A percentile compares a stretch with the other conserved stretches of the same genome.
phyloP scores from a whole-genome alignment of 2,329 filamentous ascomycete genomes.

The Aureobasidium sp. region DNA sequence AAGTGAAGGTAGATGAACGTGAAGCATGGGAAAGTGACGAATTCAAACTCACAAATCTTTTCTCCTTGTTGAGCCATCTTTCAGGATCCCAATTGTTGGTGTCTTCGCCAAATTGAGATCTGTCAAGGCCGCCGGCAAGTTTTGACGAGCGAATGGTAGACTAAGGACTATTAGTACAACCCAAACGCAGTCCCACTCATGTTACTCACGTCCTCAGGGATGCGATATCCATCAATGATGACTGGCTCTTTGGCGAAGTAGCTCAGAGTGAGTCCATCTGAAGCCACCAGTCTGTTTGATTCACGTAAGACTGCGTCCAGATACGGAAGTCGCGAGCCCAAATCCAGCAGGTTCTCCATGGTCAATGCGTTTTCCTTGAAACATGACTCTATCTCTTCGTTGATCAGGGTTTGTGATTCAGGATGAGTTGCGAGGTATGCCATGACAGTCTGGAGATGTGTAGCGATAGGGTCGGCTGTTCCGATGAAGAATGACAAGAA shows the following conservation, averaged over 20 bases:
- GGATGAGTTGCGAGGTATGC: neutral
- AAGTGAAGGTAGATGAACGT: neutral
- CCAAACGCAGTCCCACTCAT: neutral
- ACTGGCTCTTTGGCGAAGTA: neutral
- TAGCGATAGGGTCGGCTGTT: neutral
- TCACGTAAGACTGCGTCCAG: neutral
- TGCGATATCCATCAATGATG: neutral
- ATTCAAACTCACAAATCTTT: neutral
- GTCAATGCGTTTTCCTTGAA: neutral
- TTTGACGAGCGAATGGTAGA: constrained; percentile 15
- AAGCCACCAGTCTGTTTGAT: constrained; percentile 11
- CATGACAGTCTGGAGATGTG: neutral
- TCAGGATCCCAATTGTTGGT: constrained; percentile 6
- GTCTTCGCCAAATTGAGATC: constrained; percentile 13
- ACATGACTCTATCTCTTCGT: neutral
- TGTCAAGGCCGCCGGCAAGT: constrained; percentile 11
- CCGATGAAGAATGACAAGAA: neutral
- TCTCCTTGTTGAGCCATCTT: neutral
- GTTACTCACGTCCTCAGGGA: neutral
- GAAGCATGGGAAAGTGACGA: neutral
- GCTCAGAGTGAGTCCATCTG: constrained; percentile 9
- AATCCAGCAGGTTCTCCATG: neutral
- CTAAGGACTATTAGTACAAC: neutral
- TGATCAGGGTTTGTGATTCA: neutral
- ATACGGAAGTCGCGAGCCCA: neutral